These are phyloP conservation scores for Pseudogymnoascus destructans DNA, from an alignment of 2,329 filamentous ascomycete species.

Conservation along the genomic window DNA sequence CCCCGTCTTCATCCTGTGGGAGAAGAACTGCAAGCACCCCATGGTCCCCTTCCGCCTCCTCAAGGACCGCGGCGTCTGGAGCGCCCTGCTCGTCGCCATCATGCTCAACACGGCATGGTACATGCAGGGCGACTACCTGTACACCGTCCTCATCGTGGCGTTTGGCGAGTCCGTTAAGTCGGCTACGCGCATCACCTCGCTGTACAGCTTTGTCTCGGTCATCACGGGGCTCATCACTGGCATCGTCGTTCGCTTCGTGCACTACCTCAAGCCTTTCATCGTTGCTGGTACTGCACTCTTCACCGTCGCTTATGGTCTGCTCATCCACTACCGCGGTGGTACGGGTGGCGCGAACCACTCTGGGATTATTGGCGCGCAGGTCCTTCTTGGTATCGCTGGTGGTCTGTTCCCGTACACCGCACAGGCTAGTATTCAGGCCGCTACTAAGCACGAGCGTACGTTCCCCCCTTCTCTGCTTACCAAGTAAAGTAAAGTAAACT, in stretches of 20 bases:
- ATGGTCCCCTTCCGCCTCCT: conserved; percentile 48
- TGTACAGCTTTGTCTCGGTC: conserved; percentile 47
- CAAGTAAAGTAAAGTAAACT: neutral
- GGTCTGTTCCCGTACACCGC: conserved; percentile 43
- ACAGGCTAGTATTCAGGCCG: conserved; percentile 38
- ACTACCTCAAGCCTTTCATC: conserved; percentile 51
- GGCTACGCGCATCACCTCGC: conserved; percentile 45
- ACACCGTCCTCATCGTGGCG: conserved; percentile 46
- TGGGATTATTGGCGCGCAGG: conserved; percentile 49
- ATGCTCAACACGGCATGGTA: conserved; percentile 47
- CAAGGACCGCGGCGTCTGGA: conserved; percentile 53
- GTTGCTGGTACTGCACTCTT: conserved; percentile 46
- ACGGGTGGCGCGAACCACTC: conserved; percentile 31
- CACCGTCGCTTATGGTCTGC: conserved; percentile 50
- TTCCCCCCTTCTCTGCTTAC: neutral
- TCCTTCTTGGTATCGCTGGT: conserved; percentile 49
- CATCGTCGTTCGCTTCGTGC: conserved; percentile 41
- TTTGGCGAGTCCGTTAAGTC: conserved; percentile 44
- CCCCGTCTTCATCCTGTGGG: conserved; percentile 41
- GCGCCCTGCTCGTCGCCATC: conserved; percentile 43
- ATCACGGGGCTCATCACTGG: conserved; percentile 44
- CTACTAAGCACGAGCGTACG: conserved; percentile 33
- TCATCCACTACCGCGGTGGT: conserved; percentile 50
- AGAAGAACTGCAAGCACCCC: conserved; percentile 36
- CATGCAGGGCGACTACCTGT: conserved; percentile 51